Evolutionary conservation across 345 rosid genomes (phyloP).

Genomic region (Eucalyptus sp.): DNA sequence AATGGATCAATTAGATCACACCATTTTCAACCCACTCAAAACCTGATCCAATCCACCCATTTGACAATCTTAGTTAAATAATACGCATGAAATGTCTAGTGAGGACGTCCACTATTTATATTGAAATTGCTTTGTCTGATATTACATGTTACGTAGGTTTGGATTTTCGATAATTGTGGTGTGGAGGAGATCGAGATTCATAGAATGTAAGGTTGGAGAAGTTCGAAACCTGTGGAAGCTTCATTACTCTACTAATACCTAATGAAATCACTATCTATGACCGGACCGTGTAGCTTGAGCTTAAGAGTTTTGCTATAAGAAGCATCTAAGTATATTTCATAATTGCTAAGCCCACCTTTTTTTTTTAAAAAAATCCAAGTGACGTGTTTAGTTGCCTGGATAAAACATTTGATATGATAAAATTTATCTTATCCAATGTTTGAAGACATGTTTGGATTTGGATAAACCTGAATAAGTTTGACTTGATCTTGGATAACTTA

Average conservation of each 20-base stretch:
- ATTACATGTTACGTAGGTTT: too few relatives aligned
- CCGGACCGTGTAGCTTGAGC: background rate
- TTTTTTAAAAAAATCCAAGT: background rate
- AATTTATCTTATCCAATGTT: background rate
- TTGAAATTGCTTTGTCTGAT: too few relatives aligned
- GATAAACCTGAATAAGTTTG: background rate
- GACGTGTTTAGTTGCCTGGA: rapidly evolving
- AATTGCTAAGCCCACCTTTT: rapidly evolving
- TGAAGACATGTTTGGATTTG: background rate
- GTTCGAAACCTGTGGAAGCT: background rate
- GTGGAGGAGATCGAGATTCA: too few relatives aligned
- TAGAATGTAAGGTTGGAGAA: too few relatives aligned
- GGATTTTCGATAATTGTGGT: too few relatives aligned
- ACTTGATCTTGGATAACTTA: background rate
- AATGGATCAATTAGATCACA: too few relatives aligned
- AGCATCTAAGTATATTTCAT: background rate
- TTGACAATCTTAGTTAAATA: too few relatives aligned
- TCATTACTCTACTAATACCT: background rate
- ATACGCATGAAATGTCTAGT: too few relatives aligned
- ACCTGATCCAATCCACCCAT: too few relatives aligned
- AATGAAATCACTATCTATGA: background rate
- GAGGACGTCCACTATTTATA: too few relatives aligned
- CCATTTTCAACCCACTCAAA: too few relatives aligned
- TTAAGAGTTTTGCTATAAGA: background rate
- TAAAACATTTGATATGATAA: too few relatives aligned